Conservation (phyloP, 352 stramenopile genomes). For the Pythium coloratum region DNA sequence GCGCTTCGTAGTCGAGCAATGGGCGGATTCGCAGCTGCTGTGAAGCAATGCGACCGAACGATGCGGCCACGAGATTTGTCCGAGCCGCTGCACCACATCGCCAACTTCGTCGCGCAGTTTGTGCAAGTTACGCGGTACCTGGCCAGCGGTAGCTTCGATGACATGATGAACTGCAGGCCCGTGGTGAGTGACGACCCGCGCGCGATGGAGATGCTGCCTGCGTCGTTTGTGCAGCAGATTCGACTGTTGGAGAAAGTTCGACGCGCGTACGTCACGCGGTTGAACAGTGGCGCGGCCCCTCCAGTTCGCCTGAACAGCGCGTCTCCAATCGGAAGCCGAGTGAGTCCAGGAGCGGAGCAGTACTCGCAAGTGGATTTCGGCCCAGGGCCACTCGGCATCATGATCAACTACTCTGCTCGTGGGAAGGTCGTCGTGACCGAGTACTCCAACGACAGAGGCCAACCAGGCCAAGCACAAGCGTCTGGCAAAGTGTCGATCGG, state of each 20-base stretch:
- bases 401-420: conserved; percentile 81
- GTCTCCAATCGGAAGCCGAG: not conserved
- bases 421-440: conserved; percentile 79
- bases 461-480: conserved; percentile 70
- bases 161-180: conserved; percentile 56
- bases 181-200: conserved; percentile 38
- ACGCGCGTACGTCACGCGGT: conserved; percentile 23
- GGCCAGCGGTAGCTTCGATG: conserved; percentile 53
- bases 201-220: conserved; percentile 52
- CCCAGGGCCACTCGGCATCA: conserved; percentile 67
- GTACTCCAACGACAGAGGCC: conserved; percentile 68
- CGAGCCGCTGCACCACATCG: conserved; percentile 62
- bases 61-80: conserved; percentile 59
- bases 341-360: conserved; percentile 24
- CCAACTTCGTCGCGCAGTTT: conserved; percentile 80
- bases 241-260: conserved; percentile 65
- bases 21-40: conserved; percentile 54
- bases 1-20: conserved; percentile 56
- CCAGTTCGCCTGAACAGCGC: not conserved
- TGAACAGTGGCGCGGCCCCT: conserved; percentile 4
- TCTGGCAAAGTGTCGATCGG: conserved; percentile 71
- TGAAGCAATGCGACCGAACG: conserved; percentile 53
- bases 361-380: conserved; percentile 71
- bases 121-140: conserved; percentile 65
- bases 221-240: conserved; percentile 77